Base-by-base conservation (phyloP, 2,329 filamentous ascomycete species). In the Hymenoscyphus scutula region DNA sequence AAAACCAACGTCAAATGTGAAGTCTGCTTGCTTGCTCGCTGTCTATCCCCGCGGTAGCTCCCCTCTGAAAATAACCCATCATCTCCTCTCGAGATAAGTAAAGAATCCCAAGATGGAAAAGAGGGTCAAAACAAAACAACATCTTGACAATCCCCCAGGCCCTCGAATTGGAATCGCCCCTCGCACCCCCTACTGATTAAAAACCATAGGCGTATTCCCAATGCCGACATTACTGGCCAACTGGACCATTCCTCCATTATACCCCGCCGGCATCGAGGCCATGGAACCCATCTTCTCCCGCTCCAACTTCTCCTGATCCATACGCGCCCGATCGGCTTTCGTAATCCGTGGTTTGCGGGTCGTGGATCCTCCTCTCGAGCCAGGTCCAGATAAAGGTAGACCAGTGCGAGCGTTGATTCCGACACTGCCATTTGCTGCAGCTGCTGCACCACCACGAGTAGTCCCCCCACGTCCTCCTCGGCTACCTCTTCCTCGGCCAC, bases 341-440 rank as follows among this genome's bases (percentile, higher is more conserved):
- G 90, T 95, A 68, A 92, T 88, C 51, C 93, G 88, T 58, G 92
- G 91, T 76, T 96, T 96, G 69, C 92, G 84, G 23, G 89, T 85
- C 0, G 89, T 87, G 11, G 84, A 82, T 53, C 90, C 90, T 58
- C 90, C 90, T 51, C 91, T 84, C 38, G 90, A 91, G n/a, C 89
- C 89, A 10, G 89, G 86, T 55, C 83, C 83, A 45, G 70, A 68
- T 48, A 73, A 67, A 56, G 74, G 70, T 19, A 80, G 79, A 56
- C 77, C 78, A 27, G 81, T 82, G 62, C 81, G 75, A 11, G 72
- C 67, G 56, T 64, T 62, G 19, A 61, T 56, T 15, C 82, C 84
- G 59, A 84, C 81, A 34, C 83, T 83, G 53, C 78, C 76, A 25
- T 58, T 41, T 17, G 53, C 64, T 7, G 56, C 59, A 11, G 62